Evolutionary conservation across 495 filamentous ascomycete genomes (phyloP).

Genomic region (Annulohypoxylon bovei): DNA sequence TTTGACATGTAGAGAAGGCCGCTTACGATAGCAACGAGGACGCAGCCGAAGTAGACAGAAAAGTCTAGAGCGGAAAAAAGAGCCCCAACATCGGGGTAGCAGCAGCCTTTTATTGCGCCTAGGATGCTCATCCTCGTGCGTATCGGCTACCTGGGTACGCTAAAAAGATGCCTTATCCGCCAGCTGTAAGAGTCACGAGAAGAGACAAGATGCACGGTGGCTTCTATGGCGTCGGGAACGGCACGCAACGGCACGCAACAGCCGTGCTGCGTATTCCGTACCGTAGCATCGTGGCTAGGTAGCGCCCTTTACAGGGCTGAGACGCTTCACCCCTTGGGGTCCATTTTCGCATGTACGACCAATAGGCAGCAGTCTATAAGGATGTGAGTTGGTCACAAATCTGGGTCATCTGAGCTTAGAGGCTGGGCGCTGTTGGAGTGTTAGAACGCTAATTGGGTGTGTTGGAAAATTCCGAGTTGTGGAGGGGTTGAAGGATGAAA

Average conservation of each 20-base stretch:
- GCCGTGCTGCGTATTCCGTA: constrained; percentile 13
- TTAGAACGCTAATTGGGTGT: neutral
- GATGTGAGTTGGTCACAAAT: constrained; percentile 30
- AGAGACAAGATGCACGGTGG: constrained; percentile 11
- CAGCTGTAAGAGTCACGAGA: neutral
- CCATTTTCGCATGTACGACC: constrained; percentile 8
- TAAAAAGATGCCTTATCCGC: constrained; percentile 11
- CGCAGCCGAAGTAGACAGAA: constrained; percentile 17
- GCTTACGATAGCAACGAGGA: constrained; percentile 20
- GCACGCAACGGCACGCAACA: constrained; percentile 4
- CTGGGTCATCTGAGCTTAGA: constrained; percentile 23
- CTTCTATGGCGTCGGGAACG: constrained; percentile 20
- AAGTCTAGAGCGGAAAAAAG: constrained; percentile 23
- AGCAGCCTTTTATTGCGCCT: constrained; percentile 21
- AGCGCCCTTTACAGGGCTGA: constrained; percentile 34
- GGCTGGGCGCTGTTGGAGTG: neutral
- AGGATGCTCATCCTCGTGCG: constrained; percentile 29
- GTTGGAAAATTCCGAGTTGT: neutral
- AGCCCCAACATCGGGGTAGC: constrained; percentile 9
- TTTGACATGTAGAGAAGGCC: constrained; percentile 27
- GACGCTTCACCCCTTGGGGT: constrained; percentile 18
- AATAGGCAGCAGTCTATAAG: constrained; percentile 18
- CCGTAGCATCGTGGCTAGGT: constrained; percentile 36
- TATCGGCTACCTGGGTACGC: constrained; percentile 2
- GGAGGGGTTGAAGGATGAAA: neutral